Conservation (phyloP, 352 stramenopile species). For the Poterioochromonas sp. region DNA sequence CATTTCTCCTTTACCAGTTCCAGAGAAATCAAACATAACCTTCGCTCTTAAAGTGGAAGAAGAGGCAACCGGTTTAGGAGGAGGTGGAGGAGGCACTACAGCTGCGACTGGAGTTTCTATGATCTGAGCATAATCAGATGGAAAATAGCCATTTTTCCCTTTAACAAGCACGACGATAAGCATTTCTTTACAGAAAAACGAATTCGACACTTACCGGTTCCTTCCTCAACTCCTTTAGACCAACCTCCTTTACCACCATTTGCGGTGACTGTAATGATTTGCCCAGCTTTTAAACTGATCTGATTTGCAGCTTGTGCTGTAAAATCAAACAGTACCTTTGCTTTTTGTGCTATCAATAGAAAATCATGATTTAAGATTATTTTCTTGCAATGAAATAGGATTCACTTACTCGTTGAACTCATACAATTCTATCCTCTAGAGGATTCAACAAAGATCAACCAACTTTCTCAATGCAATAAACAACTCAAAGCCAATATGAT, state of each 20-base stretch:
- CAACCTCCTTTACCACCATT: neutral
- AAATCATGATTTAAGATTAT: too few relatives aligned
- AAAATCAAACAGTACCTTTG: conserved; percentile 26
- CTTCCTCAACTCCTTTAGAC: neutral
- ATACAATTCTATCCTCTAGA: too few relatives aligned
- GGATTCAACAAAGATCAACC: too few relatives aligned
- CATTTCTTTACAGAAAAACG: neutral
- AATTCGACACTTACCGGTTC: neutral
- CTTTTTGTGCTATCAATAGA: too few relatives aligned
- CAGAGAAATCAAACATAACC: conserved; percentile 14
- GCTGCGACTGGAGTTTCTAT: neutral
- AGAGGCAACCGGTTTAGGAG: neutral
- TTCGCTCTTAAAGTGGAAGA: neutral
- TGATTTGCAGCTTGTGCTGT: neutral
- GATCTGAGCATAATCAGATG: conserved; percentile 3
- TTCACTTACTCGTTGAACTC: too few relatives aligned
- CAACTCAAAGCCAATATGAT: too few relatives aligned
- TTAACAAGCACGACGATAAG: neutral
- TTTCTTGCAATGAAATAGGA: too few relatives aligned
- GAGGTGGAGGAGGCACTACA: neutral
- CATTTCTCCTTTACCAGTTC: neutral
- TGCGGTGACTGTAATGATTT: neutral
- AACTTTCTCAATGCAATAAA: too few relatives aligned
- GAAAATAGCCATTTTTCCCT: conserved; percentile 25
- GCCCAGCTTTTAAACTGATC: conserved; percentile 1